phyloP scores from a whole-genome alignment of 495 filamentous ascomycete species.

The Aspergillus funiculosus region DNA sequence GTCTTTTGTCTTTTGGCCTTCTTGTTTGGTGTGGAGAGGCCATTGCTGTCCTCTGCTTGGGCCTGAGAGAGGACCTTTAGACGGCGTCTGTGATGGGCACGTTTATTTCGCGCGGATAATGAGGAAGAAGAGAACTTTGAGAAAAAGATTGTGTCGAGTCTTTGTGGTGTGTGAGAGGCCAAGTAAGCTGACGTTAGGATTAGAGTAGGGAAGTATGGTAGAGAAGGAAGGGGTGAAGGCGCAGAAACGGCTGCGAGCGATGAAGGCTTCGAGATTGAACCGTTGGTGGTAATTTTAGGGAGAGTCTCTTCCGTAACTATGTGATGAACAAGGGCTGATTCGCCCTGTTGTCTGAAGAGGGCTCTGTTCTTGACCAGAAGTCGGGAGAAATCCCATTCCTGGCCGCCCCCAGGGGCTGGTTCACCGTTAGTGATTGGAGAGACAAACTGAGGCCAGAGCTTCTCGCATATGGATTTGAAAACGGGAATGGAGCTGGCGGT shows the following conservation, averaged over 20 bases:
- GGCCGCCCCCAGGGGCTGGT: conserved; percentile 28
- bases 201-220: conserved; percentile 77
- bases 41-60: conserved; percentile 36
- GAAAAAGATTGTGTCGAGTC: conserved; percentile 76
- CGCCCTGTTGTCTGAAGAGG: conserved; percentile 75
- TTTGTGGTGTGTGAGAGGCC: conserved; percentile 78
- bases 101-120: conserved; percentile 43
- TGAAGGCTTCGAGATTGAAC: conserved; percentile 17
- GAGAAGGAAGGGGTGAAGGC: conserved; percentile 35
- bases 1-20: conserved; percentile 40
- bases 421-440: conserved; percentile 40
- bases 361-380: conserved; percentile 67
- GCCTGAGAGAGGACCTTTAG: conserved; percentile 42
- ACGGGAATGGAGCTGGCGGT: conserved; percentile 41
- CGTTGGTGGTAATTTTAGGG: conserved; percentile 6
- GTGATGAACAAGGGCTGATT: conserved; percentile 61
- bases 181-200: conserved; percentile 86
- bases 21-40: conserved; percentile 26
- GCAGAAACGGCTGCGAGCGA: conserved; percentile 26
- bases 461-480: conserved; percentile 44
- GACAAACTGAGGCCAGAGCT: conserved; percentile 77
- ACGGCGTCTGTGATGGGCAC: conserved; percentile 52
- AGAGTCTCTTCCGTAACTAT: conserved; percentile 49
- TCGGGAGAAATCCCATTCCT: conserved; percentile 74
- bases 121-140: conserved; percentile 65